These are phyloP conservation scores for Stagonosporopsis rhizophila DNA, from an alignment of 2,329 filamentous ascomycete species.

Conservation along the genomic window DNA sequence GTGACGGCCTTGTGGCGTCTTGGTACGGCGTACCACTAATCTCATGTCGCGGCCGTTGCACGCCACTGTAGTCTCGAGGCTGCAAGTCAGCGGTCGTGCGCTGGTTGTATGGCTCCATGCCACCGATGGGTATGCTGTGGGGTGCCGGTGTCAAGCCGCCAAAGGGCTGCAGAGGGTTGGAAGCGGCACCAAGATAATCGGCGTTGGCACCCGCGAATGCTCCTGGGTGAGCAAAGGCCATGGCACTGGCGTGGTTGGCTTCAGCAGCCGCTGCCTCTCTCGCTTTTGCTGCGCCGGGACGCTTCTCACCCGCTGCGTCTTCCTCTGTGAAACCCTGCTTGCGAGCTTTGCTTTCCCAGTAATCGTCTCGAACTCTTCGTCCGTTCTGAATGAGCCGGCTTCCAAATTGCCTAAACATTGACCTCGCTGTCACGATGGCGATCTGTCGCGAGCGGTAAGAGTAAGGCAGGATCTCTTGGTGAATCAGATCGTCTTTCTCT, in stretches of 20 bases:
- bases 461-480: slow-evolving; percentile 94
- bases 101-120: slow-evolving; percentile 69
- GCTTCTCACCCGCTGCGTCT: slow-evolving; percentile 93
- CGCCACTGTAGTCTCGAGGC: slow-evolving; percentile 80
- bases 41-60: slow-evolving; percentile 87
- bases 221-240: slow-evolving; percentile 41
- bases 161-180: slow-evolving; percentile 52
- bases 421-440: slow-evolving; percentile 94
- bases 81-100: slow-evolving; percentile 78
- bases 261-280: slow-evolving; percentile 79
- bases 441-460: slow-evolving; percentile 98
- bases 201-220: slow-evolving; percentile 43
- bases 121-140: slow-evolving; percentile 76
- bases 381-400: slow-evolving; percentile 92
- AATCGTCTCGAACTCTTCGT: slow-evolving; percentile 91
- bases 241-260: slow-evolving; percentile 62
- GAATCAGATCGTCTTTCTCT: slow-evolving; percentile 95
- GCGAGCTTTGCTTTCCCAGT: slow-evolving; percentile 96
- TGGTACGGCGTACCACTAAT: slow-evolving; percentile 83
- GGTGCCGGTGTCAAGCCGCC: slow-evolving; percentile 69
- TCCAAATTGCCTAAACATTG: slow-evolving; percentile 98
- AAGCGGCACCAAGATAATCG: slow-evolving; percentile 40
- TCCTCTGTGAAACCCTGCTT: slow-evolving; percentile 99
- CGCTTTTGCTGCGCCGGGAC: slow-evolving; percentile 88
- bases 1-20: slow-evolving; percentile 80